Percentiles rank a stretch among this genome's conserved stretches.
These are phyloP conservation scores for Tolypocladium sp. DNA, from an alignment of 2,329 filamentous ascomycete species.

Conservation along the genomic window DNA sequence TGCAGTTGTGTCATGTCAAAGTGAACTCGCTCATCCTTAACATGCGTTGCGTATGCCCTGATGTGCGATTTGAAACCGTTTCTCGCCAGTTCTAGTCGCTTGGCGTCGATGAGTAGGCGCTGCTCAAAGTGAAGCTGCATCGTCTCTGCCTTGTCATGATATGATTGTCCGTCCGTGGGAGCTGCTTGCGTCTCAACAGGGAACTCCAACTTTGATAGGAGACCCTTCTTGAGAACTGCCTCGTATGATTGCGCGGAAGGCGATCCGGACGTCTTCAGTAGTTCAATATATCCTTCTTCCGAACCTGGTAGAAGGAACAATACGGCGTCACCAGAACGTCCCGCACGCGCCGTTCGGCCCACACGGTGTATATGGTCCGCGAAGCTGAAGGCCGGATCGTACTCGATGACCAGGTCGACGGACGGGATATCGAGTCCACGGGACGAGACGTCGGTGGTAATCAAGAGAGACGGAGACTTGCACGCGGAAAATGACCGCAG, in stretches of 20 bases:
- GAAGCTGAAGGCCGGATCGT: slow-evolving; percentile 88
- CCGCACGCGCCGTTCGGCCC: slow-evolving; percentile 88
- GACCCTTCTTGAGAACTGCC: slow-evolving; percentile 53
- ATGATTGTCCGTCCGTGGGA: slow-evolving; percentile 30
- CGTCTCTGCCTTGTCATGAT: slow-evolving; percentile 44
- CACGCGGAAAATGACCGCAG: slow-evolving; percentile 70
- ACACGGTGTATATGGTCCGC: slow-evolving; percentile 93
- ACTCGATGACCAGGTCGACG: slow-evolving; percentile 91
- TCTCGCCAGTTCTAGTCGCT: slow-evolving; percentile 70
- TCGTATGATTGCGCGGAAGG: slow-evolving; percentile 44
- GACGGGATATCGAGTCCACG: slow-evolving; percentile 92
- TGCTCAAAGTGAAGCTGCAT: slow-evolving; percentile 53
- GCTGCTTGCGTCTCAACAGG: slow-evolving; percentile 59
- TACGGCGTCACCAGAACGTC: slow-evolving; percentile 74
- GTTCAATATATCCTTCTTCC: slow-evolving; percentile 82
- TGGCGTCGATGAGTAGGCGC: slow-evolving; percentile 49
- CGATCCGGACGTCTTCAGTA: slow-evolving; percentile 48
- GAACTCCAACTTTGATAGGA: slow-evolving; percentile 50
- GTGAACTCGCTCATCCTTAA: slow-evolving; percentile 71
- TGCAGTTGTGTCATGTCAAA: slow-evolving; percentile 92
- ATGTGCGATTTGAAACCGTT: slow-evolving; percentile 88
- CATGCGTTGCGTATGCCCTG: slow-evolving; percentile 88
- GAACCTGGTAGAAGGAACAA: slow-evolving; percentile 86
- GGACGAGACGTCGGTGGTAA: slow-evolving; percentile 93
- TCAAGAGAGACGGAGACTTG: slow-evolving; percentile 67